Base-by-base conservation (phyloP, 2,329 filamentous ascomycete genomes). In the Ophiobolus disseminans region DNA sequence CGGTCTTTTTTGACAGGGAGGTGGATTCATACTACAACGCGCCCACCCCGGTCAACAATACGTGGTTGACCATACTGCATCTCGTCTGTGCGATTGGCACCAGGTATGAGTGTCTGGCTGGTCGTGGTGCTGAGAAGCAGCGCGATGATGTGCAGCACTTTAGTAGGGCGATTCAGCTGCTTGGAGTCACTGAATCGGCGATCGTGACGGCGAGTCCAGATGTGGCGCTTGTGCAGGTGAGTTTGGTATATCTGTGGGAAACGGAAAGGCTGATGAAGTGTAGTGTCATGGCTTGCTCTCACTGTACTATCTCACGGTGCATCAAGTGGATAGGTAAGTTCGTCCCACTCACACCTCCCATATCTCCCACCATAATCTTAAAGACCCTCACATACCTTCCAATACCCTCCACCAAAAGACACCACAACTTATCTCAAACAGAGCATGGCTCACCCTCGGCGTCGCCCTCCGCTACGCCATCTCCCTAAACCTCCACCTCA, bases 71-170 rank as follows among this genome's bases (percentile, higher is more conserved):
- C 9, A 40, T 36, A 9, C 21, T 51, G 16, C 43, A 51, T 20
- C 31, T 51, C 20, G 40, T 51, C 3, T 42, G 42, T 26, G 43
- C 48, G 1, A 47, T 51, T 35, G 43, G 43, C 11, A 32, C 48
- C n/a, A 21, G 32, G 21, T 34, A 51, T 26, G 30, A 5, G 2
- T 36, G 4, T 26, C 21, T 51, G 41, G 8, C 14, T 3, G 20
- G 16, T 19, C 13, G 25, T n/a, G 9, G n/a, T 10, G 48, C 45
- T n/a, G 11, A 8, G 1, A 23, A 20, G 3, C 14, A 26, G 5
- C 17, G 26, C 17, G 34, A 42, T 17, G 26, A 49, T 10, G 16
- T 34, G 11, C 7, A 13, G 6, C 40, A 44, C 30, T 8, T 44
- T 11, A 44, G 21, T 13, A 25, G 22, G 16, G 40, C 42, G 13